A percentile compares a stretch with the other conserved stretches of the same genome.
phyloP scores from a whole-genome alignment of 495 filamentous ascomycete genomes.

The Xylaria intraflava region DNA sequence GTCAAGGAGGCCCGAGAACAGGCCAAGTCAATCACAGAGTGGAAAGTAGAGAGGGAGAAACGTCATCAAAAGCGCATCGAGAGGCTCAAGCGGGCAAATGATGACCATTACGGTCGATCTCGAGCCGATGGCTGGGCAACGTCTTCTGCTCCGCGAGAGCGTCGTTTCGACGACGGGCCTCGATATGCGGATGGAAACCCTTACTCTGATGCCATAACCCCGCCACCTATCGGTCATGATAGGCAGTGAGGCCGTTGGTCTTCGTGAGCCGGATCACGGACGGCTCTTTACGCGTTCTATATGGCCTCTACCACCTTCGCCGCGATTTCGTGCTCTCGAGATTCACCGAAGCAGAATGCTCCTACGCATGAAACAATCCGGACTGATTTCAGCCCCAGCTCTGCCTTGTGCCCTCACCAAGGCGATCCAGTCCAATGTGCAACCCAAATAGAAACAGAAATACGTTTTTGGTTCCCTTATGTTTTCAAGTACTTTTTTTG shows the following conservation, averaged over 20 bases:
- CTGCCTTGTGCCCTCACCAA: neutral
- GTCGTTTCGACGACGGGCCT: conserved; percentile 36
- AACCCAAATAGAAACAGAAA: conserved; percentile 16
- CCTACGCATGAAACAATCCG: neutral
- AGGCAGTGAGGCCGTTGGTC: conserved; percentile 25
- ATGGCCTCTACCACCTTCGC: neutral
- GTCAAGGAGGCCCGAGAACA: conserved; percentile 42
- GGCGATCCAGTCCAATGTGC: conserved; percentile 1
- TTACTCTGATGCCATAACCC: conserved; percentile 39
- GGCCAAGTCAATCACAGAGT: conserved; percentile 35
- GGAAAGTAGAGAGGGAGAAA: conserved; percentile 34
- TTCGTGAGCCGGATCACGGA: neutral
- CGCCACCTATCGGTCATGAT: conserved; percentile 37
- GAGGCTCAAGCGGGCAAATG: conserved; percentile 26
- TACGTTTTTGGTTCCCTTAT: conserved; percentile 8
- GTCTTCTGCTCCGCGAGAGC: conserved; percentile 28
- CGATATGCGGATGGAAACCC: conserved; percentile 49
- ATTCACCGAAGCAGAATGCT: neutral
- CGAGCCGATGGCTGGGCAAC: conserved; percentile 36
- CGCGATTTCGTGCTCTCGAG: neutral
- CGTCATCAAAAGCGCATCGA: conserved; percentile 37
- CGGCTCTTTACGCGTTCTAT: neutral
- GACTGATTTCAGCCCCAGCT: neutral
- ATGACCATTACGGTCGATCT: conserved; percentile 28
- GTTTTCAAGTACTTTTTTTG: conserved; percentile 22